Evolutionary conservation across 148 eudicot genomes (phyloP).

Genomic region (Chenopodium suecicum): DNA sequence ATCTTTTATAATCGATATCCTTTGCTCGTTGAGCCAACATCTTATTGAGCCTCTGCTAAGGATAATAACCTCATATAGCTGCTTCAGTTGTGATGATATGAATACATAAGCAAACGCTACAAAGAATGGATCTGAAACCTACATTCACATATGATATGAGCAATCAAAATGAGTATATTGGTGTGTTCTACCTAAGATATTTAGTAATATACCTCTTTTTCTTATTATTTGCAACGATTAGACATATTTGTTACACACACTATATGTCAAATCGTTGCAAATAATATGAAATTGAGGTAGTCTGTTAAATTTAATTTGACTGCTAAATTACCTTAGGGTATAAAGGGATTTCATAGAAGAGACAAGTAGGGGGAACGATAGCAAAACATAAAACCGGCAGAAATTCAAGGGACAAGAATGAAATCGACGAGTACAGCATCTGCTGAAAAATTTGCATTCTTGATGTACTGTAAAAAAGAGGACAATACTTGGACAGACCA

Average conservation of each 20-base stretch:
- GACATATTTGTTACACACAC: no score
- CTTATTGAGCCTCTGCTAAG: constrained; percentile 13
- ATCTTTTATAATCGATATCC: constrained; percentile 47
- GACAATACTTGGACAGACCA: constrained; percentile 39
- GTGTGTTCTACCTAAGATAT: no score
- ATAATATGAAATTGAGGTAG: no score
- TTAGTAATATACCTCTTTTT: no score
- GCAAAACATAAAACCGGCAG: constrained; percentile 33
- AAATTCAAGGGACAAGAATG: constrained; percentile 21
- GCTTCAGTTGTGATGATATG: constrained; percentile 37
- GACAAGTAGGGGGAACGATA: constrained; percentile 40
- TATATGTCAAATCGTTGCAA: no score
- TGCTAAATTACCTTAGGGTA: constrained; percentile 44
- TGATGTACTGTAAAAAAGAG: constrained; percentile 34
- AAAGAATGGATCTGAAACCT: constrained; percentile 53
- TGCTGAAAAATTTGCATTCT: constrained; percentile 41
- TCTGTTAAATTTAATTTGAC: no score
- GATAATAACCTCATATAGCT: constrained; percentile 29
- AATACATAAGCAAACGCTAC: constrained; percentile 36
- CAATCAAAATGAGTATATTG: neutral
- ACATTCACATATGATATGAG: neutral
- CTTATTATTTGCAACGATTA: no score
- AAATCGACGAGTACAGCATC: constrained; percentile 38
- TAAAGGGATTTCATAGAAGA: constrained; percentile 41
- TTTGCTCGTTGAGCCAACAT: constrained; percentile 41